Evolutionary conservation across 169 alveolate genomes (phyloP).

Genomic region (Babesia divergens): DNA sequence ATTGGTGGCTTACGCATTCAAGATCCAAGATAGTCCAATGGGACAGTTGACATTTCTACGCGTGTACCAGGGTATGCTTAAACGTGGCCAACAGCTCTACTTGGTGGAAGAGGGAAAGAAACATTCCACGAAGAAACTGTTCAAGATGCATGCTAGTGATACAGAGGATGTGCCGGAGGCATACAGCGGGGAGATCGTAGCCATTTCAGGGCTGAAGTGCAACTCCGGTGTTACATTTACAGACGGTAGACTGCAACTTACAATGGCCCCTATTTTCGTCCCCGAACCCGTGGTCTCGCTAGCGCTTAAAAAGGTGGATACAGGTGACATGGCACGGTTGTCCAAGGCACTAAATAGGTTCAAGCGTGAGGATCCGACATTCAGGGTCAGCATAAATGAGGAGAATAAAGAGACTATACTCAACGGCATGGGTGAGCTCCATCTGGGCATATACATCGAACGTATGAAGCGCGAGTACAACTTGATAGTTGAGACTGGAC

Average conservation of each 20-base stretch:
- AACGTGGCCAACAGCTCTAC: conserved; percentile 43
- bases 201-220: conserved; percentile 91
- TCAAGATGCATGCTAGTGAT: conserved; percentile 92
- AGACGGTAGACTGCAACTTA: conserved; percentile 73
- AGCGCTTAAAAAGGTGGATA: conserved; percentile 77
- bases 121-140: conserved; percentile 78
- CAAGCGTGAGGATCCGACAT: conserved; percentile 94
- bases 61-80: conserved; percentile 85
- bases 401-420: conserved; percentile 90
- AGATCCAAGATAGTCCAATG: conserved; percentile 85
- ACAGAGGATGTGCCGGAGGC: conserved; percentile 89
- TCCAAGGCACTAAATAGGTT: conserved; percentile 88
- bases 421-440: conserved; percentile 96
- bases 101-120: conserved; percentile 64
- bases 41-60: conserved; percentile 92
- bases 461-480: conserved; percentile 91
- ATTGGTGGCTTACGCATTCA: conserved; percentile 90
- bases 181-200: conserved; percentile 94
- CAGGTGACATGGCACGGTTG: conserved; percentile 73
- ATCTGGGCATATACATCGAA: conserved; percentile 89
- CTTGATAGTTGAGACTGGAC: conserved; percentile 82
- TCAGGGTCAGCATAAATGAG: conserved; percentile 82
- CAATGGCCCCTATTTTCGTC: conserved; percentile 86
- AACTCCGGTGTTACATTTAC: conserved; percentile 90
- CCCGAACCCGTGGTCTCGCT: conserved; percentile 93